phyloP scores from a whole-genome alignment of 148 eudicot genomes.

The Fallopia convolvulus region DNA sequence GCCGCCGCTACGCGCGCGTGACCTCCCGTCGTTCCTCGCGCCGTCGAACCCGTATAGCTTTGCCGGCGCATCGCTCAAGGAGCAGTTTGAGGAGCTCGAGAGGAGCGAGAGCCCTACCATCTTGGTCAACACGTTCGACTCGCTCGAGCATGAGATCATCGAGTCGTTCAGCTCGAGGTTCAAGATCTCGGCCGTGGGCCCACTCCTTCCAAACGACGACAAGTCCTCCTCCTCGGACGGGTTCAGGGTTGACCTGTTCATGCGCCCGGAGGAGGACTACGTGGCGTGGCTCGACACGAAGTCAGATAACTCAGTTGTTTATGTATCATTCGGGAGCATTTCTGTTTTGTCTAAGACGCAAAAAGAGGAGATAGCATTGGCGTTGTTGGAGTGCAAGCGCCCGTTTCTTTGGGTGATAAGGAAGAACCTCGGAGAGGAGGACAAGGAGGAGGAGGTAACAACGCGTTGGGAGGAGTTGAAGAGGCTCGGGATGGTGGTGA shows the following conservation, averaged over 20 bases:
- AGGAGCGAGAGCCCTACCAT: not conserved
- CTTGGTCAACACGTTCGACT: constrained; percentile 3
- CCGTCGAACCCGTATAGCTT: constrained; percentile 13
- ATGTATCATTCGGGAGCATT: constrained; percentile 61
- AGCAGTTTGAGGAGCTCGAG: constrained; percentile 4
- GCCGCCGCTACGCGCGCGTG: constrained; percentile 3
- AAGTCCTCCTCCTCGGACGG: constrained; percentile 12
- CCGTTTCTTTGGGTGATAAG: constrained; percentile 56
- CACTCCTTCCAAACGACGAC: constrained; percentile 45
- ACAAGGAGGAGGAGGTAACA: constrained; percentile 16
- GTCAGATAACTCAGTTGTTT: constrained; percentile 36
- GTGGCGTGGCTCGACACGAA: constrained; percentile 33
- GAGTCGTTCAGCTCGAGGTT: constrained; percentile 17
- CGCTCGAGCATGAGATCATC: constrained; percentile 4
- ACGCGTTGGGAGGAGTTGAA: not conserved
- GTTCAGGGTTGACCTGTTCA: not conserved
- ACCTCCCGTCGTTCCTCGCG: constrained; percentile 39
- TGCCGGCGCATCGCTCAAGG: not conserved
- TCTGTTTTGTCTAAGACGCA: constrained; percentile 37
- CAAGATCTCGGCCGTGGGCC: constrained; percentile 35
- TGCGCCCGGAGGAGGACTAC: constrained; percentile 17
- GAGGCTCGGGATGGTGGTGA: constrained; percentile 35
- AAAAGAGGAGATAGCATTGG: constrained; percentile 39
- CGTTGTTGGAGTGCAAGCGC: constrained; percentile 19
- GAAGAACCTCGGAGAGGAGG: constrained; percentile 18